phyloP scores from a whole-genome alignment of 192 early-diverging fungal species.

The Backusella liffmaniae region DNA sequence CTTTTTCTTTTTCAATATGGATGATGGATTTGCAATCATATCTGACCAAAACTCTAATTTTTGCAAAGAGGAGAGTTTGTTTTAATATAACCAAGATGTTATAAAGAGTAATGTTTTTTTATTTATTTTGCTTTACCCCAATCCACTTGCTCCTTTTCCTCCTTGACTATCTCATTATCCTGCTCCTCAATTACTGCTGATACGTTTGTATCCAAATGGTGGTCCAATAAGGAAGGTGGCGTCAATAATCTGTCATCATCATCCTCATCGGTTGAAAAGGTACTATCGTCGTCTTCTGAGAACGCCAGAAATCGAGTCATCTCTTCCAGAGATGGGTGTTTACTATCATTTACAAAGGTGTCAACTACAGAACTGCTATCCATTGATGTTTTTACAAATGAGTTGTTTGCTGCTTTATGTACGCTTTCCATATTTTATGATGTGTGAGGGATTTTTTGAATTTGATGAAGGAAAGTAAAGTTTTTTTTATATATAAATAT shows the following conservation, averaged over 20 bases:
- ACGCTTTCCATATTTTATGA: neutral
- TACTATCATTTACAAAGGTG: neutral
- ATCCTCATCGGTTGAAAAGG: slow-evolving; percentile 6
- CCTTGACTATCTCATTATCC: neutral
- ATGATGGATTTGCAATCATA: slow-evolving; percentile 84
- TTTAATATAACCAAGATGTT: neutral
- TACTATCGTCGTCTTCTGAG: slow-evolving; percentile 11
- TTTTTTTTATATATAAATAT: neutral
- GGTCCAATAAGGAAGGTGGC: neutral
- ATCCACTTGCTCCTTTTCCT: slow-evolving; percentile 36
- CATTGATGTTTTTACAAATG: slow-evolving; percentile 3
- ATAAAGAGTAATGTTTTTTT: too few species aligned
- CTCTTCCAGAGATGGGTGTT: neutral
- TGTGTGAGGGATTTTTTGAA: too few species aligned
- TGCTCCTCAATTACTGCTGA: neutral
- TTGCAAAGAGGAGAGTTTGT: neutral
- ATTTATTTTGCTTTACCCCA: slow-evolving; percentile 67
- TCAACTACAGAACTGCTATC: neutral
- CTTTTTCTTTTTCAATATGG: slow-evolving; percentile 69
- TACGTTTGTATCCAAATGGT: neutral
- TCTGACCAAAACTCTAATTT: slow-evolving; percentile 86
- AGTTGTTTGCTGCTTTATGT: neutral
- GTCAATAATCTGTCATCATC: slow-evolving; percentile 11
- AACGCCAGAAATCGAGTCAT: neutral
- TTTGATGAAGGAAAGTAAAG: neutral